Conservation (phyloP, 306 rosid species). For the Fagus crenata region DNA sequence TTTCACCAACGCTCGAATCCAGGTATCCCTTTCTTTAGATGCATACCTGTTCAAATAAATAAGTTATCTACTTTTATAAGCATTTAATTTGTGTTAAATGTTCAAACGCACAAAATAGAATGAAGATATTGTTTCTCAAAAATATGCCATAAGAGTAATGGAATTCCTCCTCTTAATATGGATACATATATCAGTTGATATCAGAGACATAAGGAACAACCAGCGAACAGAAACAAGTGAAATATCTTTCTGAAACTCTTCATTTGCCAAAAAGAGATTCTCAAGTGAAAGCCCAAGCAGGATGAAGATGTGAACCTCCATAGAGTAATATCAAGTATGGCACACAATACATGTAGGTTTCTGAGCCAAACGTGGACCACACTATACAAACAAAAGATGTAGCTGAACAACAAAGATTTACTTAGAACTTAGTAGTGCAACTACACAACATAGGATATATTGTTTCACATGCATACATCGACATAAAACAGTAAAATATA, state of each 20-base stretch:
- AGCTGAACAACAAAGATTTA: not conserved
- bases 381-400: not conserved
- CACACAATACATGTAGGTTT: not conserved
- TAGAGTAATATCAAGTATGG: not conserved
- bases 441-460: not conserved
- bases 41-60: constrained; percentile 70
- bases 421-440: not conserved
- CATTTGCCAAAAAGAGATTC: not conserved
- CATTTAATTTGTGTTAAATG: not conserved
- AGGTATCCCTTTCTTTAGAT: constrained; percentile 87
- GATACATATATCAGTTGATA: no score
- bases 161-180: not conserved
- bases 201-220: not conserved
- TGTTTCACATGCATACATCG: not conserved
- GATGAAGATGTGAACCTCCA: not conserved
- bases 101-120: not conserved
- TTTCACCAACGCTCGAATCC: constrained; percentile 92
- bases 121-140: not conserved
- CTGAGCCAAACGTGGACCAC: not conserved
- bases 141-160: not conserved
- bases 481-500: not conserved
- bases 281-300: not conserved
- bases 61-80: constrained; percentile 17
- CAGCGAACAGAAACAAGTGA: not conserved
- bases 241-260: not conserved